These are phyloP conservation scores for Epichloe bromicola DNA, from an alignment of 2,329 filamentous ascomycete species.

Conservation along the genomic window DNA sequence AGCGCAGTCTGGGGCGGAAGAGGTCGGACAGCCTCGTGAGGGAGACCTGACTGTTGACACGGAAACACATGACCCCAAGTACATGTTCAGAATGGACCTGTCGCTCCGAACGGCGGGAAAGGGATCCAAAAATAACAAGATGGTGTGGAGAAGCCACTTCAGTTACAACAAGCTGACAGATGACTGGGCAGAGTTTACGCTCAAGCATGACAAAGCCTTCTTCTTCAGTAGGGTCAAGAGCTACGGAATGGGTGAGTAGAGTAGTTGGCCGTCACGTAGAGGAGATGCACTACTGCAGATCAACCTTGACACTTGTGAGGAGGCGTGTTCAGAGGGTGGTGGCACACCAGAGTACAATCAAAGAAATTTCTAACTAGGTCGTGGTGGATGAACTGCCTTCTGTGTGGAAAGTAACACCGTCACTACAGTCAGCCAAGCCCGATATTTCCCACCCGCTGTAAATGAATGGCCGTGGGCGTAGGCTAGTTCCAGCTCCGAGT, in stretches of 20 bases:
- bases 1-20: neutral
- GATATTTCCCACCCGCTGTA: too few species aligned
- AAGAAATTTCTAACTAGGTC: too few species aligned
- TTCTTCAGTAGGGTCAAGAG: conserved; percentile 55
- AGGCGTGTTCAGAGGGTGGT: too few species aligned
- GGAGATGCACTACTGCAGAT: neutral
- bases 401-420: too few species aligned
- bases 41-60: conserved; percentile 74
- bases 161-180: conserved; percentile 82
- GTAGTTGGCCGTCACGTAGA: neutral
- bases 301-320: too few species aligned
- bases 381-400: too few species aligned
- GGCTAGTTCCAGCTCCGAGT: too few species aligned
- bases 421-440: too few species aligned
- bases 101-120: conserved; percentile 51
- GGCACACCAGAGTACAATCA: too few species aligned
- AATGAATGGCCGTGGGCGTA: too few species aligned
- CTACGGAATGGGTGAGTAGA: conserved; percentile 36
- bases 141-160: conserved; percentile 82
- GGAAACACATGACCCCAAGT: conserved; percentile 64
- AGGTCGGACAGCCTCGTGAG: conserved; percentile 27
- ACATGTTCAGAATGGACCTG: conserved; percentile 75
- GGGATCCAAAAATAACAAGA: conserved; percentile 66
- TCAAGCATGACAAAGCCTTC: conserved; percentile 51
- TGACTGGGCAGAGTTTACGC: conserved; percentile 72